phyloP scores from a whole-genome alignment of 1,284 basidiomycete genomes.

The Xanthoconium separans region DNA sequence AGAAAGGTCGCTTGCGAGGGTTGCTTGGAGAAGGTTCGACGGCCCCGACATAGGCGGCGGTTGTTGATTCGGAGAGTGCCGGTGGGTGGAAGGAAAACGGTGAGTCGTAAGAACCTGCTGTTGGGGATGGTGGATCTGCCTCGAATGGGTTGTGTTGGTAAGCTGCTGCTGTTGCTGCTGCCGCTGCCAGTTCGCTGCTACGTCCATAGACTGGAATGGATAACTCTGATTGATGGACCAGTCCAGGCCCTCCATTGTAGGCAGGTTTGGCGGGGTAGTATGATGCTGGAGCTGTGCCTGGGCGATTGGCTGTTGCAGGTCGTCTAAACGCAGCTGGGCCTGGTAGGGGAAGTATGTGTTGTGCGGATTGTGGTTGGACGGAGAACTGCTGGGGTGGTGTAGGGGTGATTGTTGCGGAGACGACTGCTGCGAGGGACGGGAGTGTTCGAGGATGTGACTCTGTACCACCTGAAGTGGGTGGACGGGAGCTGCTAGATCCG shows the following conservation, averaged over 20 bases:
- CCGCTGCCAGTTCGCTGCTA: constrained; percentile 32
- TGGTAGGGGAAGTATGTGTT: constrained; percentile 48
- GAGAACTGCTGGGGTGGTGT: constrained; percentile 38
- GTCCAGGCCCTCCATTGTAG: constrained; percentile 48
- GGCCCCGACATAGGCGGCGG: constrained; percentile 26
- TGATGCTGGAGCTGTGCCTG: constrained; percentile 63
- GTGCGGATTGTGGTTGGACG: constrained; percentile 38
- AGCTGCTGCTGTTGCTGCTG: constrained; percentile 28
- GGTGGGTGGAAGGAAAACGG: constrained; percentile 83
- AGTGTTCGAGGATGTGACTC: constrained; percentile 49
- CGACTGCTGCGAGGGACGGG: constrained; percentile 71
- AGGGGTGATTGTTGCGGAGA: constrained; percentile 59
- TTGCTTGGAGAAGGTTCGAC: constrained; percentile 36
- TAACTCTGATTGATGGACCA: constrained; percentile 48
- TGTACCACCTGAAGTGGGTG: constrained; percentile 40
- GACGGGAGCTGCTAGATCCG: constrained; percentile 48
- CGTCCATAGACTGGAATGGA: constrained; percentile 42
- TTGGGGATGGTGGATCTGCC: constrained; percentile 31
- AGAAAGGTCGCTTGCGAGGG: constrained; percentile 65
- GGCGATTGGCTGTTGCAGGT: constrained; percentile 50
- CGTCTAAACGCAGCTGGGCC: constrained; percentile 37
- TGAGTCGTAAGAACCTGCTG: constrained; percentile 44
- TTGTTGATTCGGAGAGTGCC: constrained; percentile 41
- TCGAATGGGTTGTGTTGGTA: constrained; percentile 33
- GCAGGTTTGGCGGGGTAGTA: constrained; percentile 47